Percentiles rank a stretch among this genome's conserved stretches.
These are phyloP conservation scores for Schizothecium vesticola DNA, from an alignment of 495 filamentous ascomycete genomes.

Conservation along the genomic window DNA sequence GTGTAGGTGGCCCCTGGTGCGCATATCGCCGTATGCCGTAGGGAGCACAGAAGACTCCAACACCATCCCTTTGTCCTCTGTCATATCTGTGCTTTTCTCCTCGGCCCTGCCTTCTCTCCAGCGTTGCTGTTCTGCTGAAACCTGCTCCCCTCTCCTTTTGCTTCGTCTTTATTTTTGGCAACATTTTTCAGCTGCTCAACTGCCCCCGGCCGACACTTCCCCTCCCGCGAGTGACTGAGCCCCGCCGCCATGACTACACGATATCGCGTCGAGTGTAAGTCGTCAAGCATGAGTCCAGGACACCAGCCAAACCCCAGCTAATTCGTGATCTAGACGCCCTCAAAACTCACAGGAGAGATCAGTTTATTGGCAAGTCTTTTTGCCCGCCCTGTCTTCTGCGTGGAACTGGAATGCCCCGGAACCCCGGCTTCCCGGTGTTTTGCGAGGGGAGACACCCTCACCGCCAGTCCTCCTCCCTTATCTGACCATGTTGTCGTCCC, in stretches of 20 bases:
- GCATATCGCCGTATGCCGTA: not conserved
- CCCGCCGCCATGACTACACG: conserved; percentile 69
- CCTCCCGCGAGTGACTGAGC: not conserved
- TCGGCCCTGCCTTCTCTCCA: not conserved
- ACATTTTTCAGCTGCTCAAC: not conserved
- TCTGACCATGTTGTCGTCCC: not conserved
- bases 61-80: not conserved
- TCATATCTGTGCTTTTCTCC: not conserved
- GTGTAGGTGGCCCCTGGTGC: not conserved
- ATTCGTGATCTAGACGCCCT: conserved; percentile 60
- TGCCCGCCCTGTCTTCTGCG: conserved; percentile 6
- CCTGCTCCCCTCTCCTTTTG: not conserved
- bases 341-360: conserved; percentile 82
- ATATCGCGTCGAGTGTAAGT: conserved; percentile 83
- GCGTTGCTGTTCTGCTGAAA: not conserved
- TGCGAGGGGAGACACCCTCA: not conserved
- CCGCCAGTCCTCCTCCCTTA: not conserved
- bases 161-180: not conserved
- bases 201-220: not conserved
- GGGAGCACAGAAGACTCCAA: not conserved
- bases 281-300: not conserved
- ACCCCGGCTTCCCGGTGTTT: not conserved
- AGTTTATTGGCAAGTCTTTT: conserved; percentile 57
- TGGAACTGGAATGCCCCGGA: not conserved
- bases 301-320: conserved; percentile 6